phyloP scores from a whole-genome alignment of 257 asterid genomes.

The Solanum pimpinellifolium region DNA sequence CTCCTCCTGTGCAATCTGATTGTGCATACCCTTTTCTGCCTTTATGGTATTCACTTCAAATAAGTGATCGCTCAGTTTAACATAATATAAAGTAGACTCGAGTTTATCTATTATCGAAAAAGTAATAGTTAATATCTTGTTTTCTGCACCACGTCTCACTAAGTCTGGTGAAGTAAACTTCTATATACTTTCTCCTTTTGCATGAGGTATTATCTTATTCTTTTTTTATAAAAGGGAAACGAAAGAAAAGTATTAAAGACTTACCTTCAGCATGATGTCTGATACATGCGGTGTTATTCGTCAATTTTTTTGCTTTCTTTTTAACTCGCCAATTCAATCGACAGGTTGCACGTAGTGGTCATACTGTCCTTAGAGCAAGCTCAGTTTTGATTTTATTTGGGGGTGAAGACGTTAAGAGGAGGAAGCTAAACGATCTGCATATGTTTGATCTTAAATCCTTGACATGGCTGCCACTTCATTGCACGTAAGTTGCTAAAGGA shows the following conservation, averaged over 20 bases:
- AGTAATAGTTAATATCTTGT: neutral
- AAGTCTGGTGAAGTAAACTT: neutral
- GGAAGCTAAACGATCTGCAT: conserved; percentile 88
- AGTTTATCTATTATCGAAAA: neutral
- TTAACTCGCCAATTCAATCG: neutral
- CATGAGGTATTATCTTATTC: neutral
- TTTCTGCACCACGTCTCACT: neutral
- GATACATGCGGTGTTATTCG: neutral
- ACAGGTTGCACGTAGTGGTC: conserved; percentile 96
- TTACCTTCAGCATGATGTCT: neutral
- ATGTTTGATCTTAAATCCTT: conserved; percentile 95
- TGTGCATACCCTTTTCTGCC: neutral
- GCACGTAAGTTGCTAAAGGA: conserved; percentile 61
- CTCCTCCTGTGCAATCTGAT: neutral
- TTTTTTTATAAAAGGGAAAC: neutral
- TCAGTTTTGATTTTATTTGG: conserved; percentile 81
- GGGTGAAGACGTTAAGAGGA: conserved; percentile 76
- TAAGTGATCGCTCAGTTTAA: neutral
- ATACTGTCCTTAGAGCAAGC: conserved; percentile 79
- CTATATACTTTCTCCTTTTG: neutral
- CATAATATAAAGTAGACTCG: neutral
- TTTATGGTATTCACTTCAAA: neutral
- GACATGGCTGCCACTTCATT: conserved; percentile 97
- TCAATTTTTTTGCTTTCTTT: neutral
- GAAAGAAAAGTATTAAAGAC: neutral